Percentiles rank a stretch among this genome's conserved stretches.
phyloP scores from a whole-genome alignment of 768 basidiomycete genomes.

The Termitomyces sp. region DNA sequence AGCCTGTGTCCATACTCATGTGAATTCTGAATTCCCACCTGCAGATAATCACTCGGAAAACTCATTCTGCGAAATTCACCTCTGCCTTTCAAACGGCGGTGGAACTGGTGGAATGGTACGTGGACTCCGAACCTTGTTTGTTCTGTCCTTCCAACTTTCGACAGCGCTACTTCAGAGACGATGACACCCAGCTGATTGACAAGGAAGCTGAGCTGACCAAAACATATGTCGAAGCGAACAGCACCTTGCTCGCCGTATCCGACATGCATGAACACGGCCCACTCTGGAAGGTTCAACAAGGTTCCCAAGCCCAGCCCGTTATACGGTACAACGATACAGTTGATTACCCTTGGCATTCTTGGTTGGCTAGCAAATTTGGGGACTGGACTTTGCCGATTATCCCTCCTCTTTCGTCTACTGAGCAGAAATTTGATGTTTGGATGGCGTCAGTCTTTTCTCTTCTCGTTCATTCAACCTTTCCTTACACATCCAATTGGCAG shows the following conservation, averaged over 20 bases:
- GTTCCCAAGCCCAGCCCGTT: neutral
- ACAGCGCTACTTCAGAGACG: neutral
- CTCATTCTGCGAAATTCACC: neutral
- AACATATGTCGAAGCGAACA: neutral
- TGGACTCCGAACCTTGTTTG: neutral
- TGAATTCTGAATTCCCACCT: neutral
- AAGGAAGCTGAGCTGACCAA: neutral
- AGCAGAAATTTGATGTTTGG: slow-evolving; percentile 1
- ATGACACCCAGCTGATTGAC: neutral
- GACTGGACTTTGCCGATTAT: neutral
- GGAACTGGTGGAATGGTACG: neutral
- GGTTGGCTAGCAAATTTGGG: neutral
- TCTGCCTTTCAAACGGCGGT: neutral
- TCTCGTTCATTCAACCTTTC: neutral
- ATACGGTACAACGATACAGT: neutral
- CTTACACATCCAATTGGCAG: neutral
- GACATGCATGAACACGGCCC: neutral
- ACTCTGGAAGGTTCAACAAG: neutral
- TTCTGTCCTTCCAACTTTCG: neutral
- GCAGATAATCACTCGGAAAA: neutral
- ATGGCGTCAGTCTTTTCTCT: neutral
- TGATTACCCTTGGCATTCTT: neutral
- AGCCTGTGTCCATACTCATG: neutral
- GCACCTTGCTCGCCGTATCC: neutral
- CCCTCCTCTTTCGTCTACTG: neutral